Base-by-base conservation (phyloP, 1,284 basidiomycete species). In the Phylloboletellus chloephorus region DNA sequence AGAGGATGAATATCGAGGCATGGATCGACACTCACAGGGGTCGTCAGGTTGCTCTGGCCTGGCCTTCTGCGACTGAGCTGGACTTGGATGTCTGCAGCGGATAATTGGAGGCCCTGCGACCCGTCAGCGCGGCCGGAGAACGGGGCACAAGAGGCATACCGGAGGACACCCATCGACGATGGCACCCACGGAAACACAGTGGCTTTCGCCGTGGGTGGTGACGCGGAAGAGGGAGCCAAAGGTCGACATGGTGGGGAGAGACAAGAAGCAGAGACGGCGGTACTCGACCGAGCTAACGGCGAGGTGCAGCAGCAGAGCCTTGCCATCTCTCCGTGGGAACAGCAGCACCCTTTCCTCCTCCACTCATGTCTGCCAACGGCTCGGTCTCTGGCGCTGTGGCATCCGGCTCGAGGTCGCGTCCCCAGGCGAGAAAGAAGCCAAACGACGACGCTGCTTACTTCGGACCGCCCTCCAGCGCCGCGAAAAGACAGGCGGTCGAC, bases 111-210 rank as follows among this genome's bases (percentile, higher is more conserved):
- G 13, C 96, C 95, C 89, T 95, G 54, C 26, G 33, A 30, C 28
- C 30, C 12, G 39, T 61, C 31, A 51, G 44, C n/a, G n/a, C n/a
- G 31, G 41, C 41, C 39, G 3, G 24, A 22, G 24, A 37, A 26
- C 37, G 37, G 37, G 34, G 39, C 16, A 36, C 23, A 41, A 29
- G 29, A 26, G 21, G 67, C 80, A 46, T 63, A 93, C 90, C 26
- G 96, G 94, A 40, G 96, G 95, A 52, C 91, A 89, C 33, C 95
- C 95, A 62, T 98, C 96, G 58, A 98, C 84, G 67, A 99, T 98
- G 46, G 90, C 92, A 24, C 96, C 96, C 25, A 98, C 95, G 3
- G 91, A 95, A 44, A 89, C 81, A 66, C 96, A 98, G 63, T 99
- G 96, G 47, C 88, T 92, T 72, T 99, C 96, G 51, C 96, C 96